Percentiles rank a stretch among this genome's conserved stretches.
Evolutionary conservation across 441 rosid genomes (phyloP).

Genomic region (Arabidopsis lyrata): DNA sequence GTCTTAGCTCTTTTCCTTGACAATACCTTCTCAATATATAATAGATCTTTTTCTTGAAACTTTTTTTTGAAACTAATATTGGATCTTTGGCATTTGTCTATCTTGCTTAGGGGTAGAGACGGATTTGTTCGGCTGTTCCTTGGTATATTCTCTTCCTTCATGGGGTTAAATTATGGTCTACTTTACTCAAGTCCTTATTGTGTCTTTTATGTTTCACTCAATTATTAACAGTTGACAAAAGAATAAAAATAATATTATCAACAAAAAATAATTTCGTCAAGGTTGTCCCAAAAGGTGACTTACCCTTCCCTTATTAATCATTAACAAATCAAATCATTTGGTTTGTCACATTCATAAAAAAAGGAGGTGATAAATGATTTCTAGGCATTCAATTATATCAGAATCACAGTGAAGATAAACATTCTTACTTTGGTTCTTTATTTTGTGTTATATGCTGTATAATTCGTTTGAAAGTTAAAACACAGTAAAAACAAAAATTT

Average conservation of each 20-base stretch:
- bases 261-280: background rate
- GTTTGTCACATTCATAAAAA: slow-evolving; percentile 11
- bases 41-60: too few relatives aligned
- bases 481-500: background rate
- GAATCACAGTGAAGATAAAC: background rate
- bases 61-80: too few relatives aligned
- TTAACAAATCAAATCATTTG: background rate
- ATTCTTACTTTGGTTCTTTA: background rate
- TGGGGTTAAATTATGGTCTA: too few relatives aligned
- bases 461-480: background rate
- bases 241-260: too few relatives aligned
- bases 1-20: too few relatives aligned
- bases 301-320: background rate
- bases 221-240: too few relatives aligned
- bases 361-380: background rate
- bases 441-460: background rate
- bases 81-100: too few relatives aligned
- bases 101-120: too few relatives aligned
- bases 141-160: background rate
- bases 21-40: too few relatives aligned
- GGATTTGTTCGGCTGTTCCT: too few relatives aligned
- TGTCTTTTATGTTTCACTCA: too few relatives aligned
- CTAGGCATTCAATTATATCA: background rate
- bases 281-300: background rate
- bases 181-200: too few relatives aligned